Evolutionary conservation across 345 rosid genomes (phyloP).

Genomic region (Gossypium sturtianum): DNA sequence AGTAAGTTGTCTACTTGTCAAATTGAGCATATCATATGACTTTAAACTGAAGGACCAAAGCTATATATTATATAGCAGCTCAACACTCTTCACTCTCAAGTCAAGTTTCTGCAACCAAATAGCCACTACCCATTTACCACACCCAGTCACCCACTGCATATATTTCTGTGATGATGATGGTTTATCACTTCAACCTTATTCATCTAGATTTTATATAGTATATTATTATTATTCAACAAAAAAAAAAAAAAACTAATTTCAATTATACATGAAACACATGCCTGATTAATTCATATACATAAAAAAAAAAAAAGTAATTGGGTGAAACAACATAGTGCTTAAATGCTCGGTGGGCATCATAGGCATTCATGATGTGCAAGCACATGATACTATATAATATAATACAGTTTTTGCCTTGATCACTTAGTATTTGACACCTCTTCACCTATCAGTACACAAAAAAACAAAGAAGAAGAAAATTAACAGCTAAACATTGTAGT

Average conservation of each 20-base stretch:
- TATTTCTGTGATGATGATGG: not conserved
- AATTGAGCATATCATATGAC: conserved; percentile 15
- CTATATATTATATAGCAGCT: not conserved
- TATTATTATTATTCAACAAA: too few species aligned
- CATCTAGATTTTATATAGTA: not conserved
- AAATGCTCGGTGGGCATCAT: conserved; percentile 2
- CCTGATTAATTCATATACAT: too few species aligned
- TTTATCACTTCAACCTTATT: not conserved
- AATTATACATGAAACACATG: too few species aligned
- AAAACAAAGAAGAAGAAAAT: conserved; percentile 3
- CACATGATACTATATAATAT: conserved; percentile 16
- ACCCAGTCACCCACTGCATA: not conserved
- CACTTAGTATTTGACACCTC: conserved; percentile 4
- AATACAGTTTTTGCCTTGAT: not conserved
- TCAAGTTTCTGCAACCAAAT: conserved; percentile 19
- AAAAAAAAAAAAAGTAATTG: conserved; percentile 4
- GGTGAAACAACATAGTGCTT: not conserved
- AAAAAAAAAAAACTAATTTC: not conserved
- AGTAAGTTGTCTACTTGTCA: conserved; percentile 21
- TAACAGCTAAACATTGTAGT: conserved; percentile 26
- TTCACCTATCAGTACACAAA: not conserved
- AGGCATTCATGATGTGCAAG: conserved; percentile 20
- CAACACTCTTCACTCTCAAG: conserved; percentile 27
- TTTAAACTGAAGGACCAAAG: conserved; percentile 1
- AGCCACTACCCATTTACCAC: not conserved